Conservation (phyloP, 208 protist genomes). For the Leishmania lainsoni region DNA sequence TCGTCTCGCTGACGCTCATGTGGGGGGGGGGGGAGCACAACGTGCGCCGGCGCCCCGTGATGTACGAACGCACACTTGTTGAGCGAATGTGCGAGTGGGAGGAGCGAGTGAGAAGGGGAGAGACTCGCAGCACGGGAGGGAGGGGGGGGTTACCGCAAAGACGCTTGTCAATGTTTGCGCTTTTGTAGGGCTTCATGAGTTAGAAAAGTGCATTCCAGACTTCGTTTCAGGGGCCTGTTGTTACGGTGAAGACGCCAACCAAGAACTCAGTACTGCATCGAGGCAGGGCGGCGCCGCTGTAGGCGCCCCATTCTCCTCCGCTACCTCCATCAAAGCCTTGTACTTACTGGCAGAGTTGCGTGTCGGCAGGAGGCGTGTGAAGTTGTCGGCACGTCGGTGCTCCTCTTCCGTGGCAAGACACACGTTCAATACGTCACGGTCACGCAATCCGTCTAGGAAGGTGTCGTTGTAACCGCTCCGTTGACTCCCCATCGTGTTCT, state of each 20-base stretch:
- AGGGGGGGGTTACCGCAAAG: background rate
- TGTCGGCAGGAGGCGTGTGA: slow-evolving; percentile 52
- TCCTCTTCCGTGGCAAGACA: slow-evolving; percentile 67
- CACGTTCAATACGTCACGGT: slow-evolving; percentile 30
- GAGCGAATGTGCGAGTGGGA: background rate
- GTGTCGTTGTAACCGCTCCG: slow-evolving; percentile 2
- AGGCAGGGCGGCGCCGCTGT: slow-evolving; percentile 9
- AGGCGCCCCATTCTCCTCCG: background rate
- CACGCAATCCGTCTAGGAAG: slow-evolving; percentile 34
- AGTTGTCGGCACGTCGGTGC: slow-evolving; percentile 33
- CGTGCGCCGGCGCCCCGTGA: no score
- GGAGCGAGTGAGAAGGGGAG: background rate
- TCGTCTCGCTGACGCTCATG: background rate
- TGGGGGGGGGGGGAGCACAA: background rate
- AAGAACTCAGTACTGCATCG: slow-evolving; percentile 53
- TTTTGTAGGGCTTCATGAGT: no score
- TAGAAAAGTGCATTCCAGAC: background rate
- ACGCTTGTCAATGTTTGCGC: background rate
- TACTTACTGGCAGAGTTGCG: slow-evolving; percentile 39
- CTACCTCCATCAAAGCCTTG: slow-evolving; percentile 25
- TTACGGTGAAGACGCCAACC: slow-evolving; percentile 13
- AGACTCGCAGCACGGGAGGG: background rate
- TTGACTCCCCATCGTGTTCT: no score
- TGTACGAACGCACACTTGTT: background rate
- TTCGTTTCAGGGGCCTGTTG: background rate